Evolutionary conservation across 441 rosid genomes (phyloP), one percentile per base, ranked within the genome.

Genomic region (Croton setiger): DNA sequence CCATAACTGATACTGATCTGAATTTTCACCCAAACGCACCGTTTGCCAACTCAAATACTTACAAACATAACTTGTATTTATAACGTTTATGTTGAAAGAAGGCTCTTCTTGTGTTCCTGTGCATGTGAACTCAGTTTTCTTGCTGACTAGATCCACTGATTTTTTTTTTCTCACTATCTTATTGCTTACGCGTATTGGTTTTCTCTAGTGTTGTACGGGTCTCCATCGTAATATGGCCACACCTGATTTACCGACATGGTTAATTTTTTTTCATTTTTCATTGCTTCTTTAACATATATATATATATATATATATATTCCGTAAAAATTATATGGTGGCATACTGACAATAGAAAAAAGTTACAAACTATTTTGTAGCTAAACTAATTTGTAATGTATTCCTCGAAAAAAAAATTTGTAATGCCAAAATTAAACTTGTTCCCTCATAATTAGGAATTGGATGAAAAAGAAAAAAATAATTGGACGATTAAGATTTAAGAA

Each of bases 1-100:
- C 86, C 86, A 66, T 80, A 15, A 43, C 47, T 72, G 74, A 74
- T 74, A 43, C 47, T 72, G 74, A 74, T 74, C 76, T 13, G 55
- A n/a, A 70, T 67, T 66, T 61, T 72, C 69, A 75, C 7, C 3
- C 55, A 55, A 39, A 54, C 56, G 55, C 53, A 44, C 62, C 54
- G 35, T 55, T 63, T 73, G 51, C 58, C 69, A 53, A 37, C 72
- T 55, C 55, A 61, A 31, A 18, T 41, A 41, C 20, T 3, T 7
- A 10, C 14, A 5, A 11, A 18, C 9, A 39, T 37, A 39, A 27
- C 4, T 4, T 31, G 2, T 51, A 63, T 69, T 64, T 74, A 74
- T 69, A 74, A 45, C 0, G 67, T 48, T 53, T 27, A 5, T 23
- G 15, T 8, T 23, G 8, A 5, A 0, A 15, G 17, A 5, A 4